phyloP scores from a whole-genome alignment of 306 rosid genomes.

The Delonix regia region DNA sequence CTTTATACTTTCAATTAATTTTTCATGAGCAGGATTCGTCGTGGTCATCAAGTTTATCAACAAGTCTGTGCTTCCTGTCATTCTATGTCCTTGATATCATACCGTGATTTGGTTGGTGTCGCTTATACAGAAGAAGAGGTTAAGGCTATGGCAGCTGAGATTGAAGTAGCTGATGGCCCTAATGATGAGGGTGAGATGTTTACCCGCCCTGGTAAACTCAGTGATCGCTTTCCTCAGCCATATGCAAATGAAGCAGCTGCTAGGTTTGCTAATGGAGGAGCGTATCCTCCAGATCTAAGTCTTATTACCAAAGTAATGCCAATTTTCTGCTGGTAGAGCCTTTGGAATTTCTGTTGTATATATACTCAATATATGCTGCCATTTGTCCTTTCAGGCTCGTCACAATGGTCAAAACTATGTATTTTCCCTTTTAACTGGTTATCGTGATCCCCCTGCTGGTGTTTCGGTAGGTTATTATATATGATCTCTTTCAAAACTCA shows the following conservation, averaged over 20 bases:
- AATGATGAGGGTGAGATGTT: conserved; percentile 99
- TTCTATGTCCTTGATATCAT: conserved; percentile 91
- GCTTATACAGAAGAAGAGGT: conserved; percentile 96
- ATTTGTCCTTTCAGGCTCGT: conserved; percentile 71
- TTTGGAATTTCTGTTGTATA: neutral
- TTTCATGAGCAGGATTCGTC: conserved; percentile 79
- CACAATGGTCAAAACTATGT: conserved; percentile 95
- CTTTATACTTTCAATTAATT: conserved; percentile 28
- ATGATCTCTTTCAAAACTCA: neutral
- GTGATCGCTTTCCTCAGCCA: conserved; percentile 90
- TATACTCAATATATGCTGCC: conserved; percentile 7
- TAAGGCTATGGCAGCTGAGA: conserved; percentile 96
- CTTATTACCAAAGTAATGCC: conserved; percentile 85
- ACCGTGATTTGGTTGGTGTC: conserved; percentile 96
- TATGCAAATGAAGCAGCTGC: conserved; percentile 91
- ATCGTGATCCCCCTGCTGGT: conserved; percentile 91
- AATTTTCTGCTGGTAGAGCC: conserved; percentile 27
- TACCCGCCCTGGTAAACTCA: conserved; percentile 94
- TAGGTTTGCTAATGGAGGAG: conserved; percentile 98
- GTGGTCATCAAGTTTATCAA: conserved; percentile 92
- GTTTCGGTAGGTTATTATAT: conserved; percentile 57
- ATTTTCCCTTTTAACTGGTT: conserved; percentile 84
- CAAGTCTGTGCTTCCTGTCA: conserved; percentile 97
- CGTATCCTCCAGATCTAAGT: conserved; percentile 96
- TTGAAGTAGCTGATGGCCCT: conserved; percentile 95